Evolutionary conservation across 805 yeast species (phyloP).

Genomic region (Priceomyces castillae): DNA sequence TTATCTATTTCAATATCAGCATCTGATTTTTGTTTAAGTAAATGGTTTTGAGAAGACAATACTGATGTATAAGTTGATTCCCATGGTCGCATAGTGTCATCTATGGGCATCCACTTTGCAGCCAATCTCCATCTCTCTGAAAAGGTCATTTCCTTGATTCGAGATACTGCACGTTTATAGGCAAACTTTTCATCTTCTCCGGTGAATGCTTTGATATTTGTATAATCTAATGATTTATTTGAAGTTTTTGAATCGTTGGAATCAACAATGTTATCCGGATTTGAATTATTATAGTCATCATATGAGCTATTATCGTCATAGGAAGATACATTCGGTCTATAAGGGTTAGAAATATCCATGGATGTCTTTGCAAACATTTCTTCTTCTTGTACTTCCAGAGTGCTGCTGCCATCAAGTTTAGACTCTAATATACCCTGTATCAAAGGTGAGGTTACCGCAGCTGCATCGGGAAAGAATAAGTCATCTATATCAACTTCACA

Average conservation of each 20-base stretch:
- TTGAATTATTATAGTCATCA: constrained; percentile 26
- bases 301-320: constrained; percentile 49
- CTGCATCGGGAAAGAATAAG: constrained; percentile 60
- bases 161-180: constrained; percentile 64
- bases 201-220: constrained; percentile 55
- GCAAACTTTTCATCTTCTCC: constrained; percentile 80
- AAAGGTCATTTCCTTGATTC: constrained; percentile 59
- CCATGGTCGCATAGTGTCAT: constrained; percentile 56
- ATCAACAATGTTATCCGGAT: constrained; percentile 16
- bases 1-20: constrained; percentile 9
- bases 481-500: constrained; percentile 48
- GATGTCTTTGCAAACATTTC: constrained; percentile 68
- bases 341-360: constrained; percentile 59
- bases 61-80: constrained; percentile 18
- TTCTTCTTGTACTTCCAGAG: constrained; percentile 54
- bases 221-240: constrained; percentile 28
- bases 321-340: constrained; percentile 65
- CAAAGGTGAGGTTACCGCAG: constrained; percentile 11
- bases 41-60: neutral
- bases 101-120: constrained; percentile 56
- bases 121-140: constrained; percentile 49
- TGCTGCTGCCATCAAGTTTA: constrained; percentile 26
- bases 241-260: neutral
- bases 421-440: constrained; percentile 11
- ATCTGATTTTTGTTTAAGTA: neutral